These are phyloP conservation scores for Lagenaria siceraria DNA, from an alignment of 306 rosid genomes.

Conservation along the genomic window DNA sequence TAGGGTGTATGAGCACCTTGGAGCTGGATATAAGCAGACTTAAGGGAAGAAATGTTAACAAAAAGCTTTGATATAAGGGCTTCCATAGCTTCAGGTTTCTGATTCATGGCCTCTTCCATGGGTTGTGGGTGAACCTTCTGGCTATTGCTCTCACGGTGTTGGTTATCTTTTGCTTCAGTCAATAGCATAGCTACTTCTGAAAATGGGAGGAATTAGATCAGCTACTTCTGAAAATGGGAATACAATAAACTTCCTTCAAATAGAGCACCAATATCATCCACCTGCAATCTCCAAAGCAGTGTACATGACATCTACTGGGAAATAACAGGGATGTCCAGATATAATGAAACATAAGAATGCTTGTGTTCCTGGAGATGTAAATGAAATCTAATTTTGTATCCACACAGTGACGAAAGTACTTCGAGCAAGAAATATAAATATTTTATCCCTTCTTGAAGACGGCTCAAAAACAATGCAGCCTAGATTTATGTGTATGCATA, in stretches of 20 bases:
- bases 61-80: conserved; percentile 67
- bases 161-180: conserved; percentile 74
- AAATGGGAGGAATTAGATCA: conserved; percentile 13
- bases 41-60: conserved; percentile 73
- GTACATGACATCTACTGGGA: conserved; percentile 19
- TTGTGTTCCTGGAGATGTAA: not conserved
- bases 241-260: conserved; percentile 35
- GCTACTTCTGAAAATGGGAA: conserved; percentile 38
- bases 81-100: conserved; percentile 91
- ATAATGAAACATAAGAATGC: conserved; percentile 1
- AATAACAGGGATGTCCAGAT: conserved; percentile 1
- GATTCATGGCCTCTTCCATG: conserved; percentile 93
- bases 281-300: conserved; percentile 39
- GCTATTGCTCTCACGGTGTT: conserved; percentile 82
- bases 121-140: conserved; percentile 99
- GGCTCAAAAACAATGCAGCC: not conserved
- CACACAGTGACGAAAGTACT: not conserved
- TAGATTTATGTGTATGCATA: not conserved
- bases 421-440: not conserved
- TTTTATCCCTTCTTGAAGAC: not conserved
- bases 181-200: conserved; percentile 90
- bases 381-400: not conserved
- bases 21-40: conserved; percentile 90
- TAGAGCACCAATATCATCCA: conserved; percentile 21
- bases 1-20: conserved; percentile 99